Percentiles rank a stretch among this genome's conserved stretches.
These are phyloP conservation scores for Penicillium diatomitis DNA, from an alignment of 495 filamentous ascomycete species.

Conservation along the genomic window DNA sequence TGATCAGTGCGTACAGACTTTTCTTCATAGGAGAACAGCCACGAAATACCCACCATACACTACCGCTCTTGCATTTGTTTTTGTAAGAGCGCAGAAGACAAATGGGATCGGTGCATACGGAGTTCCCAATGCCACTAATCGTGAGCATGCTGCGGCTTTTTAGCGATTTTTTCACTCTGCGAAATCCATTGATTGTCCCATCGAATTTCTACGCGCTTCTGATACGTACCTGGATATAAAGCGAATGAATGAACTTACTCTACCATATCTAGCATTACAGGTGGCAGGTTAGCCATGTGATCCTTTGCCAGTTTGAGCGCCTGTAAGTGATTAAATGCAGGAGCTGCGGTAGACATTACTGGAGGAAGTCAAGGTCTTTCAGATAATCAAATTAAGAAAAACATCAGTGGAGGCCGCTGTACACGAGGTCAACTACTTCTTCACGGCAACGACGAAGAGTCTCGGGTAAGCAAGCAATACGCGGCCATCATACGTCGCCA, in stretches of 20 bases:
- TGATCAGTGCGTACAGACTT: conserved; percentile 9
- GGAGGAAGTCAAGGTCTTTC: no score
- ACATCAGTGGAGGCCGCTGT: no score
- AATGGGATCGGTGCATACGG: conserved; percentile 6
- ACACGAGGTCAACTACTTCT: conserved; percentile 6
- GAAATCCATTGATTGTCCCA: no score
- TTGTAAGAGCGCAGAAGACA: neutral
- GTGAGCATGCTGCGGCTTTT: conserved; percentile 6
- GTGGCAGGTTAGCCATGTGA: no score
- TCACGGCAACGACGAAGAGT: conserved; percentile 40
- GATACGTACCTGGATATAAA: no score
- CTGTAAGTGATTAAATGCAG: no score
- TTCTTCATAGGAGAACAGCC: conserved; percentile 16
- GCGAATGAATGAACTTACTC: no score
- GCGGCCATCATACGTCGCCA: conserved; percentile 28
- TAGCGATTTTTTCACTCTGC: conserved; percentile 4
- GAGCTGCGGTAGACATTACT: no score
- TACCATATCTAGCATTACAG: no score
- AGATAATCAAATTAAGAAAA: no score
- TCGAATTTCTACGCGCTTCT: no score
- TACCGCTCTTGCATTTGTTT: neutral
- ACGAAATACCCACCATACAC: conserved; percentile 1
- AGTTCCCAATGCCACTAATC: conserved; percentile 4
- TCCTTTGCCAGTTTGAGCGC: no score
- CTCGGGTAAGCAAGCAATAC: conserved; percentile 39